Evolutionary conservation across 345 rosid species (phyloP).

Genomic region (Linum lewisii): DNA sequence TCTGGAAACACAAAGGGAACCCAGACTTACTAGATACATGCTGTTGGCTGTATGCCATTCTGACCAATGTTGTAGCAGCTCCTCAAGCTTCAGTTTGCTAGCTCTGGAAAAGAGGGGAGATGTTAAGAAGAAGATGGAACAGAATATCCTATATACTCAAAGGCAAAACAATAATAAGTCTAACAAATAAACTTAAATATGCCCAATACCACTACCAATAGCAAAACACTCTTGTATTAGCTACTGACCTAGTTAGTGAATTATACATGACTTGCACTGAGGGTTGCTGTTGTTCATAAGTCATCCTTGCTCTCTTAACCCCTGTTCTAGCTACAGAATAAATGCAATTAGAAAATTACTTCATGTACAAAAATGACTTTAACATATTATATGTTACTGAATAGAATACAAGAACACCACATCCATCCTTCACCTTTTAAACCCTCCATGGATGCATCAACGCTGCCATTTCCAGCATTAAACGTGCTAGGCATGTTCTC

Average conservation of each 20-base stretch:
- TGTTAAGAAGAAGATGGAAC: too few relatives aligned
- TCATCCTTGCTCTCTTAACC: conserved; percentile 60
- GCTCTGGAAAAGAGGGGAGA: conserved; percentile 39
- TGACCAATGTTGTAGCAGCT: conserved; percentile 80
- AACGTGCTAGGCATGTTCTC: conserved; percentile 18
- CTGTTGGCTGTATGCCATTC: conserved; percentile 63
- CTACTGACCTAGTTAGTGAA: conserved; percentile 65
- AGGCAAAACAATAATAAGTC: not conserved
- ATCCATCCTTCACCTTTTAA: conserved; percentile 30
- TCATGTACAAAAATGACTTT: conserved; percentile 41
- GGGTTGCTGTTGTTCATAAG: conserved; percentile 45
- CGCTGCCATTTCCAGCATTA: conserved; percentile 23
- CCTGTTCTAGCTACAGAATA: conserved; percentile 40
- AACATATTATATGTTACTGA: conserved; percentile 14
- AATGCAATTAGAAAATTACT: not conserved
- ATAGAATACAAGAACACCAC: conserved; percentile 37
- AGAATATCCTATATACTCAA: not conserved
- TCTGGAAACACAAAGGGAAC: not conserved
- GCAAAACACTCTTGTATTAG: not conserved
- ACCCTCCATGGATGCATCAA: conserved; percentile 20
- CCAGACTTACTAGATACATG: conserved; percentile 38
- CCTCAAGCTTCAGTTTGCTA: conserved; percentile 77
- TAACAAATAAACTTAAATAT: too few relatives aligned
- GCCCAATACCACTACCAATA: not conserved
- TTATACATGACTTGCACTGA: conserved; percentile 63